These are phyloP conservation scores for Yueomyces sinensis DNA, from an alignment of 805 yeast genomes.

Conservation along the genomic window DNA sequence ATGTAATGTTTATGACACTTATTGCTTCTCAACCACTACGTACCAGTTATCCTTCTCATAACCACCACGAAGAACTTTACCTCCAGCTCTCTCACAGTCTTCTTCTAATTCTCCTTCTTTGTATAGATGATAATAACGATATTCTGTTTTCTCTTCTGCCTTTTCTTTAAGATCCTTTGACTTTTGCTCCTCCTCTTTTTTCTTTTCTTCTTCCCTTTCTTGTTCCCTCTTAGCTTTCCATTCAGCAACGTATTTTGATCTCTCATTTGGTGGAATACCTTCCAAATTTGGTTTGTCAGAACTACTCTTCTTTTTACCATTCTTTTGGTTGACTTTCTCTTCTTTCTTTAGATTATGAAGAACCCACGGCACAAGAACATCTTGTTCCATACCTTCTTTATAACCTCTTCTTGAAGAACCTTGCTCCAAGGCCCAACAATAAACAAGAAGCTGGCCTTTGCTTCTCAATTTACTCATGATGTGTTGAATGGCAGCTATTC, in stretches of 20 bases:
- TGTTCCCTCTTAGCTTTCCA: slow-evolving; percentile 15
- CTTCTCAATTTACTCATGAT: slow-evolving; percentile 44
- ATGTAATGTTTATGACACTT: too few relatives aligned
- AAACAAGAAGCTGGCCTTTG: slow-evolving; percentile 65
- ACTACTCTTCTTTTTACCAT: slow-evolving; percentile 2
- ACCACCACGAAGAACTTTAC: slow-evolving; percentile 51
- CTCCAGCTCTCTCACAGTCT: slow-evolving; percentile 64
- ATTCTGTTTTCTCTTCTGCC: slow-evolving; percentile 38
- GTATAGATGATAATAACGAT: slow-evolving; percentile 83
- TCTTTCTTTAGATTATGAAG: slow-evolving; percentile 32
- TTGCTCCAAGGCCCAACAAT: slow-evolving; percentile 97
- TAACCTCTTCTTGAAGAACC: slow-evolving; percentile 79
- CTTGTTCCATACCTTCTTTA: slow-evolving; percentile 84
- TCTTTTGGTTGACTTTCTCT: slow-evolving; percentile 1
- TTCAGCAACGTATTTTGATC: slow-evolving; percentile 15
- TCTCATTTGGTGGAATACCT: slow-evolving; percentile 15
- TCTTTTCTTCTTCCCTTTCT: slow-evolving; percentile 9
- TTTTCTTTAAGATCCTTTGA: slow-evolving; percentile 14
- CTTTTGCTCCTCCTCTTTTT: slow-evolving; percentile 12
- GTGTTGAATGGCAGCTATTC: slow-evolving; percentile 61
- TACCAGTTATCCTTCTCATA: slow-evolving; percentile 97
- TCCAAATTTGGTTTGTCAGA: slow-evolving; percentile 17
- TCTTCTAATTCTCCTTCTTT: slow-evolving; percentile 68
- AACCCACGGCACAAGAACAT: slow-evolving; percentile 94
- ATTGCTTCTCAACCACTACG: slow-evolving; percentile 33